Base-by-base conservation (phyloP, 2,329 filamentous ascomycete genomes). In the Aspergillus transmontanensis region DNA sequence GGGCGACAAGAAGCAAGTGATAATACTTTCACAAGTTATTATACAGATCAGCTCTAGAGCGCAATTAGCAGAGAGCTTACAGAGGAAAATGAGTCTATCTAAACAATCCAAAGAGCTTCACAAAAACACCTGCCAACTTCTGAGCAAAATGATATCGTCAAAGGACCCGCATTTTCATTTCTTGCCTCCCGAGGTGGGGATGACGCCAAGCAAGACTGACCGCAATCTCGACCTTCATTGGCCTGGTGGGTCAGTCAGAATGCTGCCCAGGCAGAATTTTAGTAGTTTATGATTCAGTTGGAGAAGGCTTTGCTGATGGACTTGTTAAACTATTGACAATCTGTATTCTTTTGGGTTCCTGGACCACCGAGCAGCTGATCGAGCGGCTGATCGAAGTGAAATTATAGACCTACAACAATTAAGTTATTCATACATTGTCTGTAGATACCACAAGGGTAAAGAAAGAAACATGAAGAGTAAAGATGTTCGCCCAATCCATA, bases 261-360 rank as follows among this genome's bases (percentile, higher is more conserved):
- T 55, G 51, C 51, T 55, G 51, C 51, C 51, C 51, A 21, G 21
- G 51, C 51, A 55, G 51, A 55, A 36, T 14, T 34, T 48, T 51
- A 6, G 48, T 7, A 21, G 48, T 34, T 51, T 9, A 16, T 19
- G 16, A 26, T 16, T 28, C 23, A 48, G 21, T 16, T 16, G 11
- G 16, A 26, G 26, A 9, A 19, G 23, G 46, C 14, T 50, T 28
- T 4, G 41, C 4, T 45, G n/a, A 6, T 21, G 10, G n/a, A 23
- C 23, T 46, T 11, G 10, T 46, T 23, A 23, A 23, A 23, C 2
- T 23, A 23, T 23, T 23, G 23, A 23, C 23, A 23, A 23, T 23
- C 23, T 23, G 23, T 23, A 23, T 23, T 2, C 19, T 19, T 41
- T n/a, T 41, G 39, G 39, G 6, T n/a, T n/a, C 39, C 43, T 36